Evolutionary conservation across 73 alveolate genomes (phyloP).

Genomic region (Paramecium primaurelia): DNA sequence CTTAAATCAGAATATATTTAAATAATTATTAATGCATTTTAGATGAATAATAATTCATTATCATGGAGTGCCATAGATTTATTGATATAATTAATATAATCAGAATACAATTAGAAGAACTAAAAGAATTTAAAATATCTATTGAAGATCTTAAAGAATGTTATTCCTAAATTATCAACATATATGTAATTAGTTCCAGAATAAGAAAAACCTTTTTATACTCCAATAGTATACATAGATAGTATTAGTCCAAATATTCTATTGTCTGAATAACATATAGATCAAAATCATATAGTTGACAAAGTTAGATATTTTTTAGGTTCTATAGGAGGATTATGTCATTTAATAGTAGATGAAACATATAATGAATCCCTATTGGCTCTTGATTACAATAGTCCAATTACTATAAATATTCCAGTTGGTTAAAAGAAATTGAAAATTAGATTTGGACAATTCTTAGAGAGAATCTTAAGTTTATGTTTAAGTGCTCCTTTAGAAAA

Average conservation of each 20-base stretch:
- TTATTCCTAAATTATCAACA: constrained; percentile 53
- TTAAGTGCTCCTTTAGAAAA: constrained; percentile 84
- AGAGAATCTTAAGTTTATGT: constrained; percentile 87
- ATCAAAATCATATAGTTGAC: not conserved
- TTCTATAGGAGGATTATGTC: constrained; percentile 52
- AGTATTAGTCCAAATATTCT: not conserved
- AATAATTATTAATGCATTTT: not conserved
- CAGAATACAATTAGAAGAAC: not conserved
- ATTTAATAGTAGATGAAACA: constrained; percentile 48
- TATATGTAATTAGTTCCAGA: constrained; percentile 38
- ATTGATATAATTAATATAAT: not conserved
- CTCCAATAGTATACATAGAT: not conserved
- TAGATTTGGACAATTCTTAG: constrained; percentile 63
- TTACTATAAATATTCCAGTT: constrained; percentile 82
- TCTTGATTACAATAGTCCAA: constrained; percentile 84
- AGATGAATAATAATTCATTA: not conserved
- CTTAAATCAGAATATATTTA: constrained; percentile 6
- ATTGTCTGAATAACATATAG: not conserved
- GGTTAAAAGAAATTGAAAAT: constrained; percentile 78
- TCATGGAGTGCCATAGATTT: not conserved
- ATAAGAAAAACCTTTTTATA: not conserved
- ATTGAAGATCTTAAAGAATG: not conserved
- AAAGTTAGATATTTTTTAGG: constrained; percentile 48
- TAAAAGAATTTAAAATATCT: constrained; percentile 18
- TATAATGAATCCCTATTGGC: constrained; percentile 61